Base-by-base conservation (phyloP, 345 rosid species). In the Pseudoturritis turrita region DNA sequence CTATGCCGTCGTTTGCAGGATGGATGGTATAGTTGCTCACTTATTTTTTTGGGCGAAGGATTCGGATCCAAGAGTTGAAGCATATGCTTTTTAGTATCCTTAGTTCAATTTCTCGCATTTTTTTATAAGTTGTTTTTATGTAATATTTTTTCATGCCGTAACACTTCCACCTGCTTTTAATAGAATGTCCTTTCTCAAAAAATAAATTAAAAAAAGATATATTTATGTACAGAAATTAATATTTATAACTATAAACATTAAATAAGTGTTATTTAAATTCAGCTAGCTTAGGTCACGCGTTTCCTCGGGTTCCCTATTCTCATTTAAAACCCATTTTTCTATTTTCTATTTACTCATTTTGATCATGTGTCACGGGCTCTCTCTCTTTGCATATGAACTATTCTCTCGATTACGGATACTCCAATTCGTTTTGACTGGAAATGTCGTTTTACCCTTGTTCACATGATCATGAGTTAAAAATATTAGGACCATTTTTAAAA, bases 231-330 rank as follows among this genome's bases (percentile, higher is more conserved):
- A n/a, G 9, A 65, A 47, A 23, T 3, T 64, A 8, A 12, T 33
- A 17, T 52, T 26, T 36, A 31, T 56, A 23, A 49, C 28, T n/a
- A 11, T 10, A 13, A 19, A 36, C 31, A 25, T 52, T 62, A n/a
- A 72, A 29, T 41, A 41, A 31, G 39, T 3, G 56, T 53, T 54
- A 13, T 41, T 45, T 47, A 29, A 65, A 49, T 62, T 51, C 8
- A 18, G 15, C 62, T 71, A 65, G 74, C 86, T 79, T 64, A 79
- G 68, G 83, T 83, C 86, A 84, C 75, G 83, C 74, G 85, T 65
- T 84, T 81, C 89, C 86, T 85, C 87, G 89, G 89, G 86, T 88
- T 81, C 89, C 39, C 66, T 79, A 65, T 62, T 70, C 45, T 74
- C 70, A 65, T 57, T 65, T 23, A 74, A 67, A 77, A 70, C 22